Base-by-base conservation (phyloP, 129 eudicot species). In the Arctium lappa region DNA sequence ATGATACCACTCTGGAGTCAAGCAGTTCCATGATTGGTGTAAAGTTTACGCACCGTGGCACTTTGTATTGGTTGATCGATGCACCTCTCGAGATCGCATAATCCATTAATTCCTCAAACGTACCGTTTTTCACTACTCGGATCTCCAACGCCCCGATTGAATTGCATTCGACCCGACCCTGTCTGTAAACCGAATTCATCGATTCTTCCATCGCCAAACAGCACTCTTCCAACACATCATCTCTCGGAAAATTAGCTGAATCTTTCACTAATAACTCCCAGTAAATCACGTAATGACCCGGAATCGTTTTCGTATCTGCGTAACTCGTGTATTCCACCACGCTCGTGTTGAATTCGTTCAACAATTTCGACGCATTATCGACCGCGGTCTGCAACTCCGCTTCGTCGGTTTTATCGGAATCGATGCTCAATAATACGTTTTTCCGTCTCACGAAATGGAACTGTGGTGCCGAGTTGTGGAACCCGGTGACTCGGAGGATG, bases 21-120 rank as follows among this genome's bases (percentile, higher is more conserved):
- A 94, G 91, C 27, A 94, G 89, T 73, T 94, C 98, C 97, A 86
- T 86, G 29, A 94, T 92, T 4, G 98, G 98, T 32, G 98, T 91
- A 66, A 89, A 92, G 77, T 78, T 94, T 36, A 94, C 98, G 79
- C 98, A 94, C 82, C 98, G 85, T 8, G 98, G 98, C 44, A 89
- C 98, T 80, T 94, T 94, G 77, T 94, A 94, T 70, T 94, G 98
- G 30, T 94, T 94, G 6, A 94, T 94, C 0, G 98, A 94, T 31
- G 98, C 98, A 12, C 98, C 98, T 46, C 97, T 76, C 1, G 98
- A 91, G 73, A 94, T 94, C 38, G 98, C 98, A 34, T 92, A 94
- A 74, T 94, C 98, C 98, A 94, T 94, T 0, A 94, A 48, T 70
- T 94, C 98, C 78, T 94, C 98, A 32, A 94, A 94, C 0, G 98